Evolutionary conservation across 75 land plant species (phyloP).

Genomic region (Selaginella moellendorffii): DNA sequence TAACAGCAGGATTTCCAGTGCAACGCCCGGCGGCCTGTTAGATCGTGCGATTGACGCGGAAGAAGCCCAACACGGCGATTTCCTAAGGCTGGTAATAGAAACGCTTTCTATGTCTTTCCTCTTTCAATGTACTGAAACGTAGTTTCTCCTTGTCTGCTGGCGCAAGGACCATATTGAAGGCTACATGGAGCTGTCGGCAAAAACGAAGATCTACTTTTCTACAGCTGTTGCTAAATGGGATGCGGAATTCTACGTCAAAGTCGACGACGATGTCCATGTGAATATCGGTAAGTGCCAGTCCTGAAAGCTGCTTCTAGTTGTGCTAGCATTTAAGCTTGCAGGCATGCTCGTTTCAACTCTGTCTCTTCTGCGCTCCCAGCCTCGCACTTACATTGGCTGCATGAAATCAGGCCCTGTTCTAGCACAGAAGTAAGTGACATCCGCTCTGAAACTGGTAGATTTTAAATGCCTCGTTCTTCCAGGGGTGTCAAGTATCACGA

Average conservation of each 20-base stretch:
- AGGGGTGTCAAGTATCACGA: neutral
- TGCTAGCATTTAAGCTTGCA: neutral
- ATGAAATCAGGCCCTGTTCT: conserved; percentile 2
- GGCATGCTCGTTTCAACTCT: neutral
- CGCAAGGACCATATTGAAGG: neutral
- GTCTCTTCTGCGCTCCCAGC: neutral
- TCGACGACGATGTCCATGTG: neutral
- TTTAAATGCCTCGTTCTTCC: neutral
- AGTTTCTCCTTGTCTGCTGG: conserved; percentile 8
- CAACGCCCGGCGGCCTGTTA: conserved; percentile 47
- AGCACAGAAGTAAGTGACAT: neutral
- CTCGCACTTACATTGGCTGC: neutral
- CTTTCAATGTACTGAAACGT: no score
- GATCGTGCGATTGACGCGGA: conserved; percentile 71
- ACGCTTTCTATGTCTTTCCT: no score
- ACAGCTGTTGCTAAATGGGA: neutral
- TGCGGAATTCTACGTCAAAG: neutral
- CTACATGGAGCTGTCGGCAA: neutral
- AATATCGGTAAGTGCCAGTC: neutral
- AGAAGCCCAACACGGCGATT: conserved; percentile 48
- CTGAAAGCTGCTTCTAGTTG: neutral
- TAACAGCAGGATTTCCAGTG: no score
- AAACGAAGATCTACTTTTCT: neutral
- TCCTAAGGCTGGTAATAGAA: conserved; percentile 49
- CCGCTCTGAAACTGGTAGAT: neutral